These are phyloP conservation scores for Penicillium desertorum DNA, from an alignment of 495 filamentous ascomycete species.

Conservation along the genomic window DNA sequence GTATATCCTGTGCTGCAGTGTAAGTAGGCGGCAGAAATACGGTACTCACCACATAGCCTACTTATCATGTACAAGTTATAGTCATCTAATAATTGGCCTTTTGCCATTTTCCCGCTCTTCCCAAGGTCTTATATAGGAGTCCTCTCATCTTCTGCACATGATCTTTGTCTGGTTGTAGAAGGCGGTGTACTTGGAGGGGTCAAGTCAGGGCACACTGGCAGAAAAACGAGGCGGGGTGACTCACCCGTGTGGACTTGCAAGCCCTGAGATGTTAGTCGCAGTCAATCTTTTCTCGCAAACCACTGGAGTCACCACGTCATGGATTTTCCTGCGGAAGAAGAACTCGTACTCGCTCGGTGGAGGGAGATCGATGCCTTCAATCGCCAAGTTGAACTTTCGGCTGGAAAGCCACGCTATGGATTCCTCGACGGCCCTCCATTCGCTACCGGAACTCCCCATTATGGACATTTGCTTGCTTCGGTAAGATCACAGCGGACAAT, in stretches of 20 bases:
- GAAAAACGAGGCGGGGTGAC: conserved; percentile 25
- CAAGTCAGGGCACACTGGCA: conserved; percentile 24
- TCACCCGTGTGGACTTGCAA: conserved; percentile 8
- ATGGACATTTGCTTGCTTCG: conserved; percentile 91
- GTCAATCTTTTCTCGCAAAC: conserved; percentile 21
- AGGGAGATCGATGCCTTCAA: conserved; percentile 87
- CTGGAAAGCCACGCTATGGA: conserved; percentile 71
- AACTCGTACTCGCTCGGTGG: conserved; percentile 76
- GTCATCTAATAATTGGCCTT: not conserved
- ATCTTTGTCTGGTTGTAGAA: conserved; percentile 2
- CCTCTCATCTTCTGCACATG: not conserved
- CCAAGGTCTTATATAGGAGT: not conserved
- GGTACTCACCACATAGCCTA: not conserved
- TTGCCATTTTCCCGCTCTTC: not conserved
- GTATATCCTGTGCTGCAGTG: too few species aligned
- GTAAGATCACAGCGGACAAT: not conserved
- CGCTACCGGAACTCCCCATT: conserved; percentile 81
- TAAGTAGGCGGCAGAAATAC: not conserved
- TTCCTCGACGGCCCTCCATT: conserved; percentile 63
- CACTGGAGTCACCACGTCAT: conserved; percentile 65
- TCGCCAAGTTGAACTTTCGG: conserved; percentile 69
- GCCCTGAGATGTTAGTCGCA: not conserved
- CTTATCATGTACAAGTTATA: not conserved
- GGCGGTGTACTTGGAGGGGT: conserved; percentile 18
- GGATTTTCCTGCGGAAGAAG: conserved; percentile 90